A percentile compares a stretch with the other conserved stretches of the same genome.
These are phyloP conservation scores for Boechera retrofracta DNA, from an alignment of 345 rosid genomes.

Conservation along the genomic window DNA sequence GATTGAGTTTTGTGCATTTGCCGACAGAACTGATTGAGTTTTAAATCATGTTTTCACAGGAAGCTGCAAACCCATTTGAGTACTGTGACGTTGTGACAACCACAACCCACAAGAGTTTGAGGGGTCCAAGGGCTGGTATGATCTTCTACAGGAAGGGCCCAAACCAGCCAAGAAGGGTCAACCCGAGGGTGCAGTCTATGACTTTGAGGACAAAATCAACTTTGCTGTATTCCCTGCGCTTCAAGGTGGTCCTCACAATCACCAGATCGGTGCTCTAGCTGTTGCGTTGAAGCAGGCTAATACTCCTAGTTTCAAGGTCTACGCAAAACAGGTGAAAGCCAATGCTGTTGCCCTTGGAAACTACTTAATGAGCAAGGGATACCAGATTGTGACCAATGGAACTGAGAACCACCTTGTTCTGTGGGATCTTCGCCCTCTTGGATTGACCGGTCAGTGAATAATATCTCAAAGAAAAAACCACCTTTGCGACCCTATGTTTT, in stretches of 20 bases:
- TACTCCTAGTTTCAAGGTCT: constrained; percentile 87
- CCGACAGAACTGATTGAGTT: constrained; percentile 16
- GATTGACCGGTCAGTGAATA: constrained; percentile 76
- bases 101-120: constrained; percentile 99
- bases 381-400: constrained; percentile 94
- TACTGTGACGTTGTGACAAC: constrained; percentile 97
- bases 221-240: constrained; percentile 97
- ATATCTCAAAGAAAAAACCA: background rate
- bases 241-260: constrained; percentile 99
- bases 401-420: constrained; percentile 99
- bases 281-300: constrained; percentile 93
- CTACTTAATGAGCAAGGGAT: constrained; percentile 78
- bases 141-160: constrained; percentile 98
- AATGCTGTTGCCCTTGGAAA: constrained; percentile 94
- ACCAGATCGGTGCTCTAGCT: constrained; percentile 99
- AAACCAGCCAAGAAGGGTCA: constrained; percentile 97
- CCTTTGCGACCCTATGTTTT: background rate
- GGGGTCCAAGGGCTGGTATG: constrained; percentile 99
- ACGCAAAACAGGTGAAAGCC: constrained; percentile 98
- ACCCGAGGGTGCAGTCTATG: constrained; percentile 88
- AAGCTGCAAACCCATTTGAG: constrained; percentile 96
- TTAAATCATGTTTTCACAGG: constrained; percentile 52
- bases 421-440: constrained; percentile 99
- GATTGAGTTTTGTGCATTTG: constrained; percentile 20
- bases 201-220: constrained; percentile 98